Base-by-base conservation (phyloP, 2,329 filamentous ascomycete genomes). In the Cladophialophora psammophila region DNA sequence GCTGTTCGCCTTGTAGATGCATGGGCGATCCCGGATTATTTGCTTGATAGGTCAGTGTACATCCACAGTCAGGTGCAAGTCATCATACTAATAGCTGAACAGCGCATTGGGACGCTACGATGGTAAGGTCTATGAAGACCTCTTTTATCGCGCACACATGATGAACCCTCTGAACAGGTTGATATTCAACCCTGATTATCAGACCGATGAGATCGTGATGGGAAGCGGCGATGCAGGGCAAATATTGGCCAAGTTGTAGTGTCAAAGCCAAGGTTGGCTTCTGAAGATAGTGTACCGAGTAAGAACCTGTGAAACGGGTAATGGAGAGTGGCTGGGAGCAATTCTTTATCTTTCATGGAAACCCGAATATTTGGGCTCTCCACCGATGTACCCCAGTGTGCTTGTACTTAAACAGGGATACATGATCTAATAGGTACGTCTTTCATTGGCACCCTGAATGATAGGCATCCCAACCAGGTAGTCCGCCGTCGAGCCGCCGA, bases 11-110 rank as follows among this genome's bases (percentile, higher is more conserved):
- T 93, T 8, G 90, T 92, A 0, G 91, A 93, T 74, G 82, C 88
- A 0, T 93, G 90, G 90, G 85, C 86, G 64, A 91, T 93, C 78
- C 88, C 90, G 1, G 91, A 93, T 75, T 93, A 89, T 88, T 88
- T 91, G 72, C 83, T 93, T 2, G 90, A 93, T 56, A 64, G 61
- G 65, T 67, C 26, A 56, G 53, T 55, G 6, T 9, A 56, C 20
- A 31, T 53, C 40, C 54, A 8, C 18, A 5, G 35, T 12, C 5
- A 13, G 12, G 12, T 38, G 31, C 34, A 38, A 13, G 7, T 40
- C 4, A 20, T 31, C 5, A 9, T 6, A 48, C 52, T 60, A 20
- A 57, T 18, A 34, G 7, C 31, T 54, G 55, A 34, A 15, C 5
- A 60, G 86, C 72, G 87, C 86, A 63, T 76, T 86, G 31, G 84